These are phyloP conservation scores for Nicotiana otophora DNA, from an alignment of 257 asterid genomes.

Conservation along the genomic window DNA sequence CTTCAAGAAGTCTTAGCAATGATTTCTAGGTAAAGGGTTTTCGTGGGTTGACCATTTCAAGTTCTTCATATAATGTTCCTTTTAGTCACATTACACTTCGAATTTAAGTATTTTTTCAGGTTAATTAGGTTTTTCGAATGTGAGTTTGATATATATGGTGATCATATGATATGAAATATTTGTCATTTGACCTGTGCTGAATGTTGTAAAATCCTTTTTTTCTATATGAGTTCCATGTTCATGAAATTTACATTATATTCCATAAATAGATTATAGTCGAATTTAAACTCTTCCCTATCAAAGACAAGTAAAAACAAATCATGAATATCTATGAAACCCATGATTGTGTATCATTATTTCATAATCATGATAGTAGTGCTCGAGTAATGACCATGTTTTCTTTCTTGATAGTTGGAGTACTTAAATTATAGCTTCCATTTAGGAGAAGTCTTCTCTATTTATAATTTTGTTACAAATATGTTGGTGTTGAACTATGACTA, in stretches of 20 bases:
- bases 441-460: no score
- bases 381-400: not conserved
- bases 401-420: not conserved
- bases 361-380: not conserved
- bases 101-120: not conserved
- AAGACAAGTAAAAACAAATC: not conserved
- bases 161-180: not conserved
- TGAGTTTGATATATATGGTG: slow-evolving; percentile 13
- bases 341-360: not conserved
- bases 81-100: slow-evolving; percentile 2
- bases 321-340: not conserved
- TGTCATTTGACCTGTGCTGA: slow-evolving; percentile 1
- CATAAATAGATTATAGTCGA: not conserved
- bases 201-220: slow-evolving; percentile 8
- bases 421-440: no score
- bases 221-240: not conserved
- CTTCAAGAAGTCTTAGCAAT: not conserved
- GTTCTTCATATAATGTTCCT: not conserved
- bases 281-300: not conserved
- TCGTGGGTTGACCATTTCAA: not conserved
- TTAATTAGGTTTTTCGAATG: not conserved
- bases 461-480: no score
- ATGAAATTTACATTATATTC: not conserved
- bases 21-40: not conserved
- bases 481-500: no score